These are phyloP conservation scores for Rhododendron ferrugineum DNA, from an alignment of 148 eudicot species.

Conservation along the genomic window DNA sequence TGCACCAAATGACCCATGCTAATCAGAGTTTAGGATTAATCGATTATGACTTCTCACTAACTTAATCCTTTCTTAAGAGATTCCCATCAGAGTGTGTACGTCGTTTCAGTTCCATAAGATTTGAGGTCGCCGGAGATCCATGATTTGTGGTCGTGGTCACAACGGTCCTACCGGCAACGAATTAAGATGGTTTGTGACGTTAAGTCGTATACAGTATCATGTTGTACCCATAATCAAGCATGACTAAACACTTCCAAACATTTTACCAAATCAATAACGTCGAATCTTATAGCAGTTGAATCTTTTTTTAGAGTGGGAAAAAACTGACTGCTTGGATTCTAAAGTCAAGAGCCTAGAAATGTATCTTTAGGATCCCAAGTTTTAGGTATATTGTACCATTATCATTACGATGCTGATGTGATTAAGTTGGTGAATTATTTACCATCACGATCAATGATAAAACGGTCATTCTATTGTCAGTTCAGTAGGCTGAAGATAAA, in stretches of 20 bases:
- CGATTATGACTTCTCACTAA: not conserved
- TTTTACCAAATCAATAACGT: not conserved
- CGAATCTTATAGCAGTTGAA: not conserved
- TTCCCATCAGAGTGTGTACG: too few relatives aligned
- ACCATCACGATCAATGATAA: not conserved
- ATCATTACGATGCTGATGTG: not conserved
- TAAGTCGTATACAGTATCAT: too few relatives aligned
- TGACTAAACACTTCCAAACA: not conserved
- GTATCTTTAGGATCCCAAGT: not conserved
- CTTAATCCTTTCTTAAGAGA: not conserved
- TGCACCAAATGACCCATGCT: not conserved
- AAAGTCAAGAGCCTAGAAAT: not conserved
- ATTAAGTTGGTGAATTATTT: not conserved
- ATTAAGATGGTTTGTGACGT: too few relatives aligned
- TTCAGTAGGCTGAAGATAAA: too few relatives aligned
- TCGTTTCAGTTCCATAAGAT: too few relatives aligned
- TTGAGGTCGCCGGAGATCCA: too few relatives aligned
- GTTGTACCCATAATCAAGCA: not conserved
- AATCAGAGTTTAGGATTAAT: too few relatives aligned
- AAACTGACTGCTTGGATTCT: not conserved
- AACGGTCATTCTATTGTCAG: too few relatives aligned
- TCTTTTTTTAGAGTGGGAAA: not conserved
- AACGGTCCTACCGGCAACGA: fast-evolving
- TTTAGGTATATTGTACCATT: not conserved
- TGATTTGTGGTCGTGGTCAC: too few relatives aligned